Conservation (phyloP, 108 stramenopile genomes). For the Bacterosira constricta region DNA sequence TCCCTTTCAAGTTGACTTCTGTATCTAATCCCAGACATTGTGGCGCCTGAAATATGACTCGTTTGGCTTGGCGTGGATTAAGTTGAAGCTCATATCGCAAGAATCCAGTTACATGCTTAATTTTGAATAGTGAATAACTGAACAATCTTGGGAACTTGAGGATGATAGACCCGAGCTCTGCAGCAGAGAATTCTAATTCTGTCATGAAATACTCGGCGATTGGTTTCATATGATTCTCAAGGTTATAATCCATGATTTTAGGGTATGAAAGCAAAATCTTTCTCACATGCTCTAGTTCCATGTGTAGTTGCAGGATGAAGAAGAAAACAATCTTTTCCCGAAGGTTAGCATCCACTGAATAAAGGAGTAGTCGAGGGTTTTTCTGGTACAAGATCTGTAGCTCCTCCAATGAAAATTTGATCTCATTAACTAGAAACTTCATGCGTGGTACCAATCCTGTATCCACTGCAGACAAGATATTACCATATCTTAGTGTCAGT, state of each 20-base stretch:
- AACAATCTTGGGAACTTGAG: conserved; percentile 73
- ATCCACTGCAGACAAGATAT: too few species aligned
- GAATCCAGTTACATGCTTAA: conserved; percentile 74
- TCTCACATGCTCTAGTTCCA: conserved; percentile 61
- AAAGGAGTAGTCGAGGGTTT: conserved; percentile 68
- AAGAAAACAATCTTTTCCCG: conserved; percentile 78
- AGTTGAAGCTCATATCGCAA: conserved; percentile 68
- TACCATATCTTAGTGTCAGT: too few species aligned
- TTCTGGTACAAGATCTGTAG: conserved; percentile 56
- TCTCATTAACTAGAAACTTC: conserved; percentile 62
- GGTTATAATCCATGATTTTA: conserved; percentile 70
- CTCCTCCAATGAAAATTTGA: conserved; percentile 57
- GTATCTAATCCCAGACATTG: conserved; percentile 61
- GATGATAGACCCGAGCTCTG: conserved; percentile 64
- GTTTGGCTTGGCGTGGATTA: conserved; percentile 69
- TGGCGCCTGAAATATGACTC: conserved; percentile 78
- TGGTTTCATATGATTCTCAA: conserved; percentile 73
- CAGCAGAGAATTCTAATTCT: conserved; percentile 62
- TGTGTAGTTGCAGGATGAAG: conserved; percentile 70
- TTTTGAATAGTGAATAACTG: conserved; percentile 67
- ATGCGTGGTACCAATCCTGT: conserved; percentile 66
- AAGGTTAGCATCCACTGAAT: conserved; percentile 73
- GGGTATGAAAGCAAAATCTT: conserved; percentile 71
- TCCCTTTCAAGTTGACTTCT: conserved; percentile 57
- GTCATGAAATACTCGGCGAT: conserved; percentile 70